A percentile compares a stretch with the other conserved stretches of the same genome.
phyloP scores from a whole-genome alignment of 2,329 filamentous ascomycete genomes.

The Xylaria sp. region DNA sequence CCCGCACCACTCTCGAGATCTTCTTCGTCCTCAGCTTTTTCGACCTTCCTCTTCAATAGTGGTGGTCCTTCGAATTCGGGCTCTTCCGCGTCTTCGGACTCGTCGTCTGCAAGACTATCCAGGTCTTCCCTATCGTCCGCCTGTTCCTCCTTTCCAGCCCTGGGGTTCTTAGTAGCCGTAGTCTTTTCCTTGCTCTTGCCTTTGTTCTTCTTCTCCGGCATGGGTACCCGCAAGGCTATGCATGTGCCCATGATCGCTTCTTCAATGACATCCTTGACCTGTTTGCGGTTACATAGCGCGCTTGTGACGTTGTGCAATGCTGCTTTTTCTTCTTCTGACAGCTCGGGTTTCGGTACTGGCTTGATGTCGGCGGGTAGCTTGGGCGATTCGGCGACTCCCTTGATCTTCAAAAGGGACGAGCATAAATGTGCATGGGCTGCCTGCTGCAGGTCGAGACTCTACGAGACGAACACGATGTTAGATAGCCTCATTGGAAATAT shows the following conservation, averaged over 20 bases:
- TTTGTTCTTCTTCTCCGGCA: constrained; percentile 56
- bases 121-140: constrained; percentile 38
- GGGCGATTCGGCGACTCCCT: constrained; percentile 61
- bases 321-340: constrained; percentile 61
- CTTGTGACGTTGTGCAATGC: constrained; percentile 70
- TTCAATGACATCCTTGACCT: constrained; percentile 61
- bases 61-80: constrained; percentile 43
- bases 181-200: constrained; percentile 47
- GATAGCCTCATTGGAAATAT: neutral
- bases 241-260: constrained; percentile 62
- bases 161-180: constrained; percentile 23
- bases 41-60: constrained; percentile 49
- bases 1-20: constrained; percentile 42
- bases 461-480: constrained; percentile 26
- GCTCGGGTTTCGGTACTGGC: constrained; percentile 59
- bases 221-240: constrained; percentile 57
- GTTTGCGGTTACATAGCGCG: constrained; percentile 62
- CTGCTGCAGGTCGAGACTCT: constrained; percentile 68
- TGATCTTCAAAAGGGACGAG: constrained; percentile 64
- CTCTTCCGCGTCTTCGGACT: constrained; percentile 41
- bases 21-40: constrained; percentile 51
- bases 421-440: constrained; percentile 66
- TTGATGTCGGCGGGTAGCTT: constrained; percentile 61
- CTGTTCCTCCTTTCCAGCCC: constrained; percentile 25
- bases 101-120: constrained; percentile 35